Evolutionary conservation across 169 alveolate species (phyloP).

Genomic region (Miamiensis avidus): DNA sequence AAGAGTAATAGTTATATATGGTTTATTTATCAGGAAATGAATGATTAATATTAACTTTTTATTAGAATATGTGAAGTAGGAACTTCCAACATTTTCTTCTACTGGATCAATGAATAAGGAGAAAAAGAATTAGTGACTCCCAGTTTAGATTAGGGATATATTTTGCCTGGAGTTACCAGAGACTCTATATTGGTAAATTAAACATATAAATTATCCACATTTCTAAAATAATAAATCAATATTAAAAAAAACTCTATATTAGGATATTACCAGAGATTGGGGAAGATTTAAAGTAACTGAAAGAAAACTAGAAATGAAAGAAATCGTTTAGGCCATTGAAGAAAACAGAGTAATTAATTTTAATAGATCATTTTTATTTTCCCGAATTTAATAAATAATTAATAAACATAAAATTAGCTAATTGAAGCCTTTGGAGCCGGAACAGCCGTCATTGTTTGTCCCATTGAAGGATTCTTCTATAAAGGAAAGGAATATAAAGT

Average conservation of each 20-base stretch:
- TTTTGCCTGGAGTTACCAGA: conserved; percentile 58
- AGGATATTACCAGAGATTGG: conserved; percentile 47
- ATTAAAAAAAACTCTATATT: neutral
- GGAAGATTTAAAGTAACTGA: conserved; percentile 62
- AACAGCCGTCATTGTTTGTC: conserved; percentile 66
- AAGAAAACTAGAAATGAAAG: conserved; percentile 50
- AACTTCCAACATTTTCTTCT: conserved; percentile 66
- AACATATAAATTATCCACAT: neutral
- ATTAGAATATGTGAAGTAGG: conserved; percentile 65
- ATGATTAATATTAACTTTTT: neutral
- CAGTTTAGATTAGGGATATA: conserved; percentile 62
- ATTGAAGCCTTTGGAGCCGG: conserved; percentile 71
- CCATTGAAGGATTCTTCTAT: conserved; percentile 48
- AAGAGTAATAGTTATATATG: conserved; percentile 6
- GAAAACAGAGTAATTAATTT: conserved; percentile 50
- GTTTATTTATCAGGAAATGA: neutral
- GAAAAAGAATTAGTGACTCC: conserved; percentile 70
- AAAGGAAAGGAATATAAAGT: conserved; percentile 35
- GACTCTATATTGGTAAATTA: conserved; percentile 41
- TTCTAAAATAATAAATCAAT: neutral
- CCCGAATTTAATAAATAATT: neutral
- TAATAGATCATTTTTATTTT: neutral
- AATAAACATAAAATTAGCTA: neutral
- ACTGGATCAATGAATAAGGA: conserved; percentile 60
- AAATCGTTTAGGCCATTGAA: conserved; percentile 47